Conservation (phyloP, 805 yeast genomes). For the Zygotorulaspora chibaensis region DNA sequence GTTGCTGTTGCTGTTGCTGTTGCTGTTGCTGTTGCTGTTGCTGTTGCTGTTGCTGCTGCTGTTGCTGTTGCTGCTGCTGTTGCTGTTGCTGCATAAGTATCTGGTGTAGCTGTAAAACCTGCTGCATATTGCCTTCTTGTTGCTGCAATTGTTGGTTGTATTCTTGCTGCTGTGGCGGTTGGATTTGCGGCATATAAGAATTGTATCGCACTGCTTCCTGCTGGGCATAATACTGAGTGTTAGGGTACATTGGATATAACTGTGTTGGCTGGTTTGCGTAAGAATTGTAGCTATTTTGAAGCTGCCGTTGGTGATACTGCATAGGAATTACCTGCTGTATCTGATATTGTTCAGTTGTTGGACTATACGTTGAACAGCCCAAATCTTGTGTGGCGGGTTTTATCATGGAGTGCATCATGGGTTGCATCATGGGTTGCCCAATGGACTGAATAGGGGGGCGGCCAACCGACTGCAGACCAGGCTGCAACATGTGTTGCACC, state of each 20-base stretch:
- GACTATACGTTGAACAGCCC: not conserved
- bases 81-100: constrained; percentile 4
- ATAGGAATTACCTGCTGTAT: not conserved
- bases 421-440: not conserved
- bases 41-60: constrained; percentile 7
- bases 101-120: constrained; percentile 10
- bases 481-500: no score
- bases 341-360: not conserved
- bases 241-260: not conserved
- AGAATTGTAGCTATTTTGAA: not conserved
- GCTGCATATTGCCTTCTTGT: constrained; percentile 5
- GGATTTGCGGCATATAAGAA: not conserved
- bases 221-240: not conserved
- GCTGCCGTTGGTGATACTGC: not conserved
- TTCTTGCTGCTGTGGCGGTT: not conserved
- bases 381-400: not conserved
- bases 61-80: constrained; percentile 11
- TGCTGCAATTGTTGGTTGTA: no score
- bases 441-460: no score
- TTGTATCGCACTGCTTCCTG: not conserved
- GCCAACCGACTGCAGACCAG: no score
- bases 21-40: constrained; percentile 11
- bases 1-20: constrained; percentile 14
- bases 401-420: not conserved
- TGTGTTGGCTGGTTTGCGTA: not conserved